Conservation (phyloP, 2,329 filamentous ascomycete genomes). For the Penicillium nordicum region DNA sequence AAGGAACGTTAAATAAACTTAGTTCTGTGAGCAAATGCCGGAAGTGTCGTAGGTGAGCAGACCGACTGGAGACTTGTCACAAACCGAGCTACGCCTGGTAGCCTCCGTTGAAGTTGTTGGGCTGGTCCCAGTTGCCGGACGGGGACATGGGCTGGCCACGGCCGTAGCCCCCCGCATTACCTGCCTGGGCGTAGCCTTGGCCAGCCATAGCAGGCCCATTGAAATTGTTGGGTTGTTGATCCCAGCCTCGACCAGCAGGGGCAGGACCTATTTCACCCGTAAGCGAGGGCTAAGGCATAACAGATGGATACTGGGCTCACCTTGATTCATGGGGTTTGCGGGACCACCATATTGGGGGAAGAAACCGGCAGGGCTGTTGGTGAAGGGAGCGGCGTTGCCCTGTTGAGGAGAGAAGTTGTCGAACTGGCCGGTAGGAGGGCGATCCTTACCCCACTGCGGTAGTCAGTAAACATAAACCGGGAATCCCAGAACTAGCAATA, state of each 20-base stretch:
- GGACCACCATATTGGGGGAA: conserved; percentile 92
- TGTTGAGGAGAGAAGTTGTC: conserved; percentile 83
- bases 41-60: conserved; percentile 5
- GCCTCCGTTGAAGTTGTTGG: conserved; percentile 56
- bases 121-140: conserved; percentile 52
- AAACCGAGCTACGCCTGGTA: conserved; percentile 53
- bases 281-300: conserved; percentile 9
- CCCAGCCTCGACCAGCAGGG: conserved; percentile 55
- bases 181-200: conserved; percentile 60
- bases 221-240: conserved; percentile 54
- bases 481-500: conserved; percentile 3
- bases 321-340: conserved; percentile 59
- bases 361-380: conserved; percentile 74
- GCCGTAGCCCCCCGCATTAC: conserved; percentile 78
- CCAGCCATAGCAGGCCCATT: conserved; percentile 43
- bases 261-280: conserved; percentile 46
- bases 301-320: conserved; percentile 30
- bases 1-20: conserved; percentile 14
- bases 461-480: conserved; percentile 29
- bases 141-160: conserved; percentile 62
- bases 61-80: conserved; percentile 8
- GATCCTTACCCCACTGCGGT: conserved; percentile 94
- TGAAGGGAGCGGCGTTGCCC: conserved; percentile 59
- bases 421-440: conserved; percentile 76
- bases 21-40: conserved; percentile 12